Conservation (phyloP, 2,329 filamentous ascomycete genomes). For the Chrysoporthe deuterocubensis region DNA sequence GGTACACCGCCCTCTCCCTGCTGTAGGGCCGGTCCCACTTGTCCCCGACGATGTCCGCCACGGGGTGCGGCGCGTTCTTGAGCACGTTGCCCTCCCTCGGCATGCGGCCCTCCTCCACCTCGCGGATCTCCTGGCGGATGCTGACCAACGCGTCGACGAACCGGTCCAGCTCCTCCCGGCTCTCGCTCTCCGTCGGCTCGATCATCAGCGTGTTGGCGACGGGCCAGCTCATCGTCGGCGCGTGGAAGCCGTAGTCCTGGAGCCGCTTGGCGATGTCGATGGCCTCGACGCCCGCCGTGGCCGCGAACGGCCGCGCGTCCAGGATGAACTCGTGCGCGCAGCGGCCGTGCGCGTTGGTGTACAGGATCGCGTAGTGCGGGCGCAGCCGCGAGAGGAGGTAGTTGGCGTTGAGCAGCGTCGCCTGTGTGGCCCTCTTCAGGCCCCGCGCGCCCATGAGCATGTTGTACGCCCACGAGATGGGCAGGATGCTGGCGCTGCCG, state of each 20-base stretch:
- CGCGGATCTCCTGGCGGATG: constrained; percentile 83
- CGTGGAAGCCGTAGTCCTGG: constrained; percentile 97
- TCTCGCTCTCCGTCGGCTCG: constrained; percentile 93
- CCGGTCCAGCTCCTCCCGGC: constrained; percentile 87
- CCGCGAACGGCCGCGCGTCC: constrained; percentile 83
- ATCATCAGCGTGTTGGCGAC: constrained; percentile 97
- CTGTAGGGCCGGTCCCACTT: constrained; percentile 84
- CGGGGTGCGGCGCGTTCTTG: constrained; percentile 86
- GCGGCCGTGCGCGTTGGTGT: constrained; percentile 84
- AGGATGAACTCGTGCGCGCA: constrained; percentile 98
- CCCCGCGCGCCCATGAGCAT: constrained; percentile 87
- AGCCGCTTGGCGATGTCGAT: constrained; percentile 96
- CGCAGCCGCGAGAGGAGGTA: constrained; percentile 90
- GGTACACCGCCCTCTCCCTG: constrained; percentile 84
- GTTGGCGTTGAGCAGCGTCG: constrained; percentile 95
- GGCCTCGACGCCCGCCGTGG: constrained; percentile 81
- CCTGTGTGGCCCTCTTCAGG: constrained; percentile 85
- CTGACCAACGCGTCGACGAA: constrained; percentile 89
- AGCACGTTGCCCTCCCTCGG: constrained; percentile 80
- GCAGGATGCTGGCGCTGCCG: constrained; percentile 88
- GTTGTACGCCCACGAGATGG: constrained; percentile 95
- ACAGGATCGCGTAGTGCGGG: constrained; percentile 87
- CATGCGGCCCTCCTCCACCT: constrained; percentile 77
- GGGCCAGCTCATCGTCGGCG: constrained; percentile 96
- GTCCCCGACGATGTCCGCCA: constrained; percentile 75